phyloP scores from a whole-genome alignment of 208 protist genomes.

The Leishmania lainsoni region DNA sequence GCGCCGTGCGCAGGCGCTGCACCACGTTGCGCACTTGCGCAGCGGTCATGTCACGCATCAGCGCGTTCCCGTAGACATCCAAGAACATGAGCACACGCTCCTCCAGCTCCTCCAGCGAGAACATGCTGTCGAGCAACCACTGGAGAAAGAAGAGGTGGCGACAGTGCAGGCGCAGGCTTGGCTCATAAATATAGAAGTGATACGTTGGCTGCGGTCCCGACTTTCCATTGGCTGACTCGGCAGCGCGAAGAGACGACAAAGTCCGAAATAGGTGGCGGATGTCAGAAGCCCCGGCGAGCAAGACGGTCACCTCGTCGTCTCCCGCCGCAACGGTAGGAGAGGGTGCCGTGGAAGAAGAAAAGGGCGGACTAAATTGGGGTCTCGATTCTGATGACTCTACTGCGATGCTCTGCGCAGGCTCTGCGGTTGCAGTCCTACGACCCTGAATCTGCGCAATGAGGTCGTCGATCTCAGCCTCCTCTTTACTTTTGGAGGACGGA shows the following conservation, averaged over 20 bases:
- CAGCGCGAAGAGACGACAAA: conserved; percentile 54
- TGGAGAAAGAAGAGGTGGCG: conserved; percentile 91
- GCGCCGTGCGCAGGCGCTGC: conserved; percentile 51
- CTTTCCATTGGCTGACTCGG: conserved; percentile 11
- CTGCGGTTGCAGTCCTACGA: background rate
- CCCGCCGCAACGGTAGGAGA: background rate
- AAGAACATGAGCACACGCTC: conserved; percentile 92
- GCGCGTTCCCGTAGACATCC: conserved; percentile 84
- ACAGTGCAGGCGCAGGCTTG: conserved; percentile 82
- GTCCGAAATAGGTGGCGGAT: conserved; percentile 89
- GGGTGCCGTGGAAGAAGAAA: background rate
- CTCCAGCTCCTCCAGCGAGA: conserved; percentile 84
- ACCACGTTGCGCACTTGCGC: conserved; percentile 74
- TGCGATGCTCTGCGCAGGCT: background rate
- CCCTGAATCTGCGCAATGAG: conserved; percentile 44
- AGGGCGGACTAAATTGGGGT: no score
- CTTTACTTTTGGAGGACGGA: conserved; percentile 9
- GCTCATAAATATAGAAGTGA: conserved; percentile 91
- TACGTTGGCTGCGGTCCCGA: conserved; percentile 24
- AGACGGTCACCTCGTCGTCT: conserved; percentile 40
- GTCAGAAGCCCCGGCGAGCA: conserved; percentile 79
- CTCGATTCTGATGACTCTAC: background rate
- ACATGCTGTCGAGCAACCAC: conserved; percentile 91
- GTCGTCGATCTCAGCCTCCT: conserved; percentile 43
- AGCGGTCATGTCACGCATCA: conserved; percentile 76